Conservation (phyloP, 257 asterid species). For the Nicotiana benthamiana region DNA sequence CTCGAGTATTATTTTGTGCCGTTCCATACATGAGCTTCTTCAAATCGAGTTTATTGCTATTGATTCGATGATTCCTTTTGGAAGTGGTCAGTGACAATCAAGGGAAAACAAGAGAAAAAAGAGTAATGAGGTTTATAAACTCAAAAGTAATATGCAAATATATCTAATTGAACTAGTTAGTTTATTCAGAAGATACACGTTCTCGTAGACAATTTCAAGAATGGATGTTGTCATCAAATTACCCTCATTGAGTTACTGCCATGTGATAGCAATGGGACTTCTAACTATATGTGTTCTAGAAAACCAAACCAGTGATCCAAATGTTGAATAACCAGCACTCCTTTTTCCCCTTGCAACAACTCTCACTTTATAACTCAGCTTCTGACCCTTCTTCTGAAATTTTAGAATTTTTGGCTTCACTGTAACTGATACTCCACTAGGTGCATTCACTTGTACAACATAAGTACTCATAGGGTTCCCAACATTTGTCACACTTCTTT, state of each 20-base stretch:
- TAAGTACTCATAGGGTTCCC: slow-evolving; percentile 37
- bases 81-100: neutral
- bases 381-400: slow-evolving; percentile 40
- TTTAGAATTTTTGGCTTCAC: slow-evolving; percentile 45
- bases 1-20: no score
- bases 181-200: neutral
- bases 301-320: slow-evolving; percentile 55
- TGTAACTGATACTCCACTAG: slow-evolving; percentile 32
- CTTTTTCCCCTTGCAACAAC: slow-evolving; percentile 24
- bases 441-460: slow-evolving; percentile 29
- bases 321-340: slow-evolving; percentile 17
- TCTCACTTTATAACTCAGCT: slow-evolving; percentile 38
- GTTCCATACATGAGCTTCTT: no score
- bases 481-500: slow-evolving; percentile 58
- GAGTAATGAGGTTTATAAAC: neutral
- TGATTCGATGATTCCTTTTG: no score
- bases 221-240: neutral
- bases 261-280: slow-evolving; percentile 64
- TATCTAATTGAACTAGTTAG: neutral
- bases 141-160: neutral
- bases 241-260: slow-evolving; percentile 22
- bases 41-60: no score
- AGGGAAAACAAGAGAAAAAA: neutral
- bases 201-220: neutral
- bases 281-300: slow-evolving; percentile 37